Conservation (phyloP, 2,329 filamentous ascomycete genomes). For the Mycogone perniciosa region DNA sequence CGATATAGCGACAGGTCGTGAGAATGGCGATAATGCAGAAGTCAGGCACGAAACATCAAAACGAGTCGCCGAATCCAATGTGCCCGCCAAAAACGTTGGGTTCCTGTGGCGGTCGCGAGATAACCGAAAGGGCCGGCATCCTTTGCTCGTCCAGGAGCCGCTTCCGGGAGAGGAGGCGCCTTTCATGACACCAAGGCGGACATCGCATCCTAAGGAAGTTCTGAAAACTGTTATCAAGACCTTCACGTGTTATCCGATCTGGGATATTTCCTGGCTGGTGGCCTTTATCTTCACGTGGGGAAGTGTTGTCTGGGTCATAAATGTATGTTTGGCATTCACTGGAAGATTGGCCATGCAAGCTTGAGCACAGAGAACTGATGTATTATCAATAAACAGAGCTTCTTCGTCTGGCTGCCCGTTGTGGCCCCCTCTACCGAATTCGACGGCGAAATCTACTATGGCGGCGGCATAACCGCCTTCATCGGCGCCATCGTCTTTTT, state of each 20-base stretch:
- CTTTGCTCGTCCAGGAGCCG: conserved; percentile 22
- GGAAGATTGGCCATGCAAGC: not conserved
- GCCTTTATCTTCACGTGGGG: conserved; percentile 36
- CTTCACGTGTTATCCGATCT: conserved; percentile 30
- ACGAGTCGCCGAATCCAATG: not conserved
- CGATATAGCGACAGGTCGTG: not conserved
- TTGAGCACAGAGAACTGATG: conserved; percentile 25
- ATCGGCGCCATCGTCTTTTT: conserved; percentile 60
- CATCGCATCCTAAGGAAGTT: conserved; percentile 21
- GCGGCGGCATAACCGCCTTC: conserved; percentile 56
- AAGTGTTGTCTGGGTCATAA: conserved; percentile 12
- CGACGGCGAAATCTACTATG: conserved; percentile 43
- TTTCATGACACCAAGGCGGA: conserved; percentile 14
- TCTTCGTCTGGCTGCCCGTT: conserved; percentile 58
- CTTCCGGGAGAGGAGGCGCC: conserved; percentile 14
- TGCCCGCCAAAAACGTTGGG: conserved; percentile 22
- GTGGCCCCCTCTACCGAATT: conserved; percentile 48
- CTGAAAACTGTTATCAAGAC: conserved; percentile 29
- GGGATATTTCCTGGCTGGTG: conserved; percentile 39
- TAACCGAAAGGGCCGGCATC: conserved; percentile 37
- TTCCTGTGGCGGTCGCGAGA: conserved; percentile 37
- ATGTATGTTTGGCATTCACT: conserved; percentile 34
- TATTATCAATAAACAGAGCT: conserved; percentile 43
- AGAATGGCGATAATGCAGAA: conserved; percentile 6
- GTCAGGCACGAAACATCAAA: conserved; percentile 1